phyloP scores from a whole-genome alignment of 306 rosid genomes.

The Hippophae rhamnoides region DNA sequence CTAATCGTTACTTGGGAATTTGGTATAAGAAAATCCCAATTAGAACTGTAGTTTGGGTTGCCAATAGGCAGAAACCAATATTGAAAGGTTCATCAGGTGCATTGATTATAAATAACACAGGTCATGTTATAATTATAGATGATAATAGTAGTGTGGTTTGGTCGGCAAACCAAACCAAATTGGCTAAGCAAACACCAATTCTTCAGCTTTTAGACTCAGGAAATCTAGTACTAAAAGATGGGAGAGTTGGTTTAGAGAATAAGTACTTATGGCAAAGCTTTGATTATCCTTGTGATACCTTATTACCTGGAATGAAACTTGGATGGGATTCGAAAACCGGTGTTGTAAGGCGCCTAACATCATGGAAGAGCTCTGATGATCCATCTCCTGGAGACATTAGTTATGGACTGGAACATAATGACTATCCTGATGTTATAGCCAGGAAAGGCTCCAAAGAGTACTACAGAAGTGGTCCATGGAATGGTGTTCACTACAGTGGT shows the following conservation, averaged over 20 bases:
- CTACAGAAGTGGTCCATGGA: conserved; percentile 16
- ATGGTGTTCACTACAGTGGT: conserved; percentile 14
- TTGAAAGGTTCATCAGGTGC: conserved; percentile 1
- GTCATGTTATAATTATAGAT: conserved; percentile 6
- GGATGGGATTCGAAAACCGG: conserved; percentile 9
- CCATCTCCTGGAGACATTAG: conserved; percentile 13
- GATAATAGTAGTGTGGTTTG: conserved; percentile 7
- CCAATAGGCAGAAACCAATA: conserved; percentile 11
- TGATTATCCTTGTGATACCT: conserved; percentile 14
- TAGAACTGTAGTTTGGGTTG: conserved; percentile 12
- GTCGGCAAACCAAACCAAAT: conserved; percentile 8
- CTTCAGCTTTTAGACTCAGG: conserved; percentile 12
- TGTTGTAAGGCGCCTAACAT: neutral
- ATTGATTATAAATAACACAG: neutral
- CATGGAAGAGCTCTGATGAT: conserved; percentile 16
- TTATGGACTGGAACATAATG: conserved; percentile 3
- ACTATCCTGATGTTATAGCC: neutral
- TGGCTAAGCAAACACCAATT: neutral
- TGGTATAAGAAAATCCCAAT: conserved; percentile 13
- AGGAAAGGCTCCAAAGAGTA: neutral
- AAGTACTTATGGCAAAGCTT: conserved; percentile 11
- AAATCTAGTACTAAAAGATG: conserved; percentile 14
- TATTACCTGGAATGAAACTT: conserved; percentile 11
- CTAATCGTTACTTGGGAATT: conserved; percentile 12
- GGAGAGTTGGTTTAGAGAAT: neutral